Percentiles rank a stretch among this genome's conserved stretches.
Conservation (phyloP, 345 rosid species). For the Microthlaspi erraticum region DNA sequence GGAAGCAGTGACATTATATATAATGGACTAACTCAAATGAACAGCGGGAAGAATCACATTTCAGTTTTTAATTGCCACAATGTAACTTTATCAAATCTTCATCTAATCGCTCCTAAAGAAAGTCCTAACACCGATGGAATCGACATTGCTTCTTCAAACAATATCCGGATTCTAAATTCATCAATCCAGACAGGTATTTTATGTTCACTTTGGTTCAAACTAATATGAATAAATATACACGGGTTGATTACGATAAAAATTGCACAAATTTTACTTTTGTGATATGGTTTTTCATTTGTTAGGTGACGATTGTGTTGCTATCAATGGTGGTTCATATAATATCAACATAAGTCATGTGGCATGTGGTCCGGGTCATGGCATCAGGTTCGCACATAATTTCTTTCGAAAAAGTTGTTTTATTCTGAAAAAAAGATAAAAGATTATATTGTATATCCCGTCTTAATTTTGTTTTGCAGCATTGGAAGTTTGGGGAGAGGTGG, state of each 20-base stretch:
- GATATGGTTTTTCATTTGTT: neutral
- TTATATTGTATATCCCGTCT: too few species aligned
- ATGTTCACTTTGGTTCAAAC: too few species aligned
- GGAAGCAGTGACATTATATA: neutral
- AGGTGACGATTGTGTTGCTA: conserved; percentile 39
- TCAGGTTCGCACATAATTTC: conserved; percentile 37
- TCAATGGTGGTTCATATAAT: conserved; percentile 15
- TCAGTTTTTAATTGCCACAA: conserved; percentile 5
- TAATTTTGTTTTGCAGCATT: too few species aligned
- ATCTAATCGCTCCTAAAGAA: conserved; percentile 15
- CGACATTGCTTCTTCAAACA: conserved; percentile 6
- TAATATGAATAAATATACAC: too few species aligned
- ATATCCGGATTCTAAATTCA: conserved; percentile 2
- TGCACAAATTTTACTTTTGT: neutral
- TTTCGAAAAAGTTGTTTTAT: too few species aligned
- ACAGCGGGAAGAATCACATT: conserved; percentile 35
- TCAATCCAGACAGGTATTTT: conserved; percentile 29
- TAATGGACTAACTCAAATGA: conserved; percentile 33
- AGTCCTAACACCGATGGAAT: conserved; percentile 43
- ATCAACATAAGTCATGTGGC: conserved; percentile 47
- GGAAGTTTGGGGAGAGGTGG: conserved; percentile 28
- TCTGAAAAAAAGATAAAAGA: too few species aligned
- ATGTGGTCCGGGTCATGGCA: conserved; percentile 78
- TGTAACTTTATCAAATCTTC: conserved; percentile 30
- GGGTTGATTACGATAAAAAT: too few species aligned